phyloP scores from a whole-genome alignment of 2,329 filamentous ascomycete species.

The Fusarium acutatum region DNA sequence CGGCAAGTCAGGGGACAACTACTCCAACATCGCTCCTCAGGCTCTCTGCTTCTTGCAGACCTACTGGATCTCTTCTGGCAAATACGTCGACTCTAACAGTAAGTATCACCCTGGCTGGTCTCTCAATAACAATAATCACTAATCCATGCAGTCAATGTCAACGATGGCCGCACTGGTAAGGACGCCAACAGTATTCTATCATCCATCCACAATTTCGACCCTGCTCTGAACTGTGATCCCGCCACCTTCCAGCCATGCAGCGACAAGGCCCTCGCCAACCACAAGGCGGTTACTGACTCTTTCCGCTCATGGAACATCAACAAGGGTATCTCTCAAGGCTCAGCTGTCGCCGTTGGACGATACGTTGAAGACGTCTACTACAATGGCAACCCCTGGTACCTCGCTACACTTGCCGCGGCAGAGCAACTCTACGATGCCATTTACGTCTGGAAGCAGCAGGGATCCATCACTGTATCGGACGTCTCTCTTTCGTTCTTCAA shows the following conservation, averaged over 20 bases:
- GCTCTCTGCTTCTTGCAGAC: conserved; percentile 77
- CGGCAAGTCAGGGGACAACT: conserved; percentile 67
- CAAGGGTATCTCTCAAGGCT: conserved; percentile 65
- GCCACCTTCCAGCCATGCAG: conserved; percentile 83
- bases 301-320: conserved; percentile 82
- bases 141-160: conserved; percentile 57
- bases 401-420: conserved; percentile 78
- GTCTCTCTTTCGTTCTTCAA: conserved; percentile 77
- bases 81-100: conserved; percentile 75
- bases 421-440: conserved; percentile 83
- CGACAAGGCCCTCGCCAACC: conserved; percentile 73
- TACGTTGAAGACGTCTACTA: conserved; percentile 80
- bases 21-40: conserved; percentile 71
- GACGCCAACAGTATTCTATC: conserved; percentile 76
- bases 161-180: conserved; percentile 70
- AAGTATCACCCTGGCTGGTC: conserved; percentile 21
- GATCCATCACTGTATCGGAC: conserved; percentile 70
- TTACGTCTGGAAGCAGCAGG: conserved; percentile 72
- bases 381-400: conserved; percentile 83
- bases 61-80: conserved; percentile 72
- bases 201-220: conserved; percentile 76
- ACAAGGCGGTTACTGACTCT: conserved; percentile 78
- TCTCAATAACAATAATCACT: not conserved
- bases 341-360: conserved; percentile 70
- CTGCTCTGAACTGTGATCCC: conserved; percentile 70